Conservation (phyloP, 495 filamentous ascomycete genomes). For the Aeminium ludgeri region DNA sequence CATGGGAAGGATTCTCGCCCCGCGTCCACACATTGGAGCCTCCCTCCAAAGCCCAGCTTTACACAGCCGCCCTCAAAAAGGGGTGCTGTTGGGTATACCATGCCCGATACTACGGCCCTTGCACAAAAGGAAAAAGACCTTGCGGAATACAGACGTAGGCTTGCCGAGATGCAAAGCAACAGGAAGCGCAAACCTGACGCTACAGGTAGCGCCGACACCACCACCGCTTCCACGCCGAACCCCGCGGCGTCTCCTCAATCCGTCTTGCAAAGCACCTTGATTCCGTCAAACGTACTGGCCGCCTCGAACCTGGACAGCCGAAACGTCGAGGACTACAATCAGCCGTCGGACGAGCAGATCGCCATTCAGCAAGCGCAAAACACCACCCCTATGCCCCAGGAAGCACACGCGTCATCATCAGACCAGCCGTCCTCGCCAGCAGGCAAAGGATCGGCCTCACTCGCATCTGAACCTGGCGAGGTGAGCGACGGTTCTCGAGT, state of each 20-base stretch:
- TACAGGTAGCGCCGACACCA: not conserved
- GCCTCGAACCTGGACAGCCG: no score
- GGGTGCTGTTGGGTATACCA: not conserved
- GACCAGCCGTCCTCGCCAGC: no score
- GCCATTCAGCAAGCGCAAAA: no score
- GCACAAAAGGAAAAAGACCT: conserved; percentile 3
- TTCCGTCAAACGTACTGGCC: no score
- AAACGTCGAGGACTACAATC: no score
- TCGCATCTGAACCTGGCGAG: conserved; percentile 1
- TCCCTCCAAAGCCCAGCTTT: not conserved
- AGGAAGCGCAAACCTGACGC: conserved; percentile 11
- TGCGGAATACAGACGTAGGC: conserved; percentile 5
- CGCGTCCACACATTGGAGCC: not conserved
- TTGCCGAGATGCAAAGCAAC: conserved; percentile 9
- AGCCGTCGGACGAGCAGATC: no score
- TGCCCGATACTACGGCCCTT: not conserved
- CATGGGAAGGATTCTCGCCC: not conserved
- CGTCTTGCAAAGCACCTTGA: no score
- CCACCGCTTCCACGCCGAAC: not conserved
- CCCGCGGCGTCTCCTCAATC: not conserved
- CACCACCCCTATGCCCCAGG: no score
- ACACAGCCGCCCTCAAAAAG: not conserved
- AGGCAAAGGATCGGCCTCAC: no score
- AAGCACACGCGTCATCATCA: no score
- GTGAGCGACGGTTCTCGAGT: conserved; percentile 1